phyloP scores from a whole-genome alignment of 306 rosid genomes.

The Trifolium fragiferum region DNA sequence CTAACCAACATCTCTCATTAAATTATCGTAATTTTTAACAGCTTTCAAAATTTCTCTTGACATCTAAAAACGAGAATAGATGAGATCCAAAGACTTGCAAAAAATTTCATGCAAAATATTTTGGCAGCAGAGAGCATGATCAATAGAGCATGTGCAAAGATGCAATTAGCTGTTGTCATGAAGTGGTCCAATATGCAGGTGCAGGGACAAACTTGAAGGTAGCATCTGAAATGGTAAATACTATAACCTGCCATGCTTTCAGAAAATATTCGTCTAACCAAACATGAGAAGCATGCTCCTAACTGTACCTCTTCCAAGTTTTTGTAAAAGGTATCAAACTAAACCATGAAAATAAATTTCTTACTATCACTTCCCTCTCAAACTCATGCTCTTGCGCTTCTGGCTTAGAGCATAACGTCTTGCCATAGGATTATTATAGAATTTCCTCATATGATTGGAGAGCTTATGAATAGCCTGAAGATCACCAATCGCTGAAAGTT shows the following conservation, averaged over 20 bases:
- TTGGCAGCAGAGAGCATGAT: not conserved
- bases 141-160: slow-evolving; percentile 11
- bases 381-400: slow-evolving; percentile 72
- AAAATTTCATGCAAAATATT: not conserved
- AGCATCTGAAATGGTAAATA: slow-evolving; percentile 11
- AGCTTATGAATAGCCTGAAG: slow-evolving; percentile 79
- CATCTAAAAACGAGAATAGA: not conserved
- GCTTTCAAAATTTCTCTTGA: slow-evolving; percentile 13
- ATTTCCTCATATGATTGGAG: slow-evolving; percentile 83
- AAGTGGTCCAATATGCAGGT: slow-evolving; percentile 27
- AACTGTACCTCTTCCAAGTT: slow-evolving; percentile 24
- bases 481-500: slow-evolving; percentile 75
- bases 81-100: slow-evolving; percentile 11
- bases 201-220: slow-evolving; percentile 11
- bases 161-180: slow-evolving; percentile 22
- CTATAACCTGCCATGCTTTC: slow-evolving; percentile 18
- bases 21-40: not conserved
- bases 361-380: slow-evolving; percentile 60
- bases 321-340: slow-evolving; percentile 24
- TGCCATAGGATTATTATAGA: slow-evolving; percentile 87
- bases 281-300: slow-evolving; percentile 29
- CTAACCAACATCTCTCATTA: slow-evolving; percentile 29
- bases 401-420: slow-evolving; percentile 75
- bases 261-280: slow-evolving; percentile 23
- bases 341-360: slow-evolving; percentile 25